These are phyloP conservation scores for Chrysanthemum lavandulifolium DNA, from an alignment of 129 eudicot species.

Conservation along the genomic window DNA sequence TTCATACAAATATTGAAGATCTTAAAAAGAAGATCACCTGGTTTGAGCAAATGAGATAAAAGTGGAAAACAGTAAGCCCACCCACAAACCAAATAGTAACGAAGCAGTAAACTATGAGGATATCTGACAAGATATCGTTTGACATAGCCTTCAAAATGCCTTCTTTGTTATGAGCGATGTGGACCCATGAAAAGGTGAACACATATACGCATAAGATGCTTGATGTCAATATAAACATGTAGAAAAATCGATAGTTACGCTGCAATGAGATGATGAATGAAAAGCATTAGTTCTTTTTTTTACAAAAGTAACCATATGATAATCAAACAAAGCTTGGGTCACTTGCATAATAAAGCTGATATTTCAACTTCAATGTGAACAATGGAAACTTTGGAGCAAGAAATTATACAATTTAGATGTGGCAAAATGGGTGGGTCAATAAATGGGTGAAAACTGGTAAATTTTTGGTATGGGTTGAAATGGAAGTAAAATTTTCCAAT, in stretches of 20 bases:
- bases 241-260: slow-evolving; percentile 96
- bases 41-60: slow-evolving; percentile 80
- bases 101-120: slow-evolving; percentile 89
- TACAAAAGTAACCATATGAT: slow-evolving; percentile 1
- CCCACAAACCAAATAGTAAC: slow-evolving; percentile 94
- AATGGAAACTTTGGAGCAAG: background rate
- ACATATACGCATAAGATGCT: slow-evolving; percentile 82
- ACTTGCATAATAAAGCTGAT: background rate
- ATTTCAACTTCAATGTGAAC: background rate
- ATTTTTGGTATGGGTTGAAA: background rate
- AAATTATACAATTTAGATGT: background rate
- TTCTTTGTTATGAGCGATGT: slow-evolving; percentile 31
- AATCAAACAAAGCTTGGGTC: background rate
- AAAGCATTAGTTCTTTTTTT: background rate
- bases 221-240: slow-evolving; percentile 88
- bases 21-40: slow-evolving; percentile 57
- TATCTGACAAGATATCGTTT: slow-evolving; percentile 63
- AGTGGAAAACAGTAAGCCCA: slow-evolving; percentile 84
- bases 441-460: background rate
- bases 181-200: slow-evolving; percentile 69
- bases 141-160: slow-evolving; percentile 57
- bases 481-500: no score
- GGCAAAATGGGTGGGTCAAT: background rate
- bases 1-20: background rate
- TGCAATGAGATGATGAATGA: slow-evolving; percentile 38